Conservation (phyloP, 768 basidiomycete species). For the Pholiota conissans region DNA sequence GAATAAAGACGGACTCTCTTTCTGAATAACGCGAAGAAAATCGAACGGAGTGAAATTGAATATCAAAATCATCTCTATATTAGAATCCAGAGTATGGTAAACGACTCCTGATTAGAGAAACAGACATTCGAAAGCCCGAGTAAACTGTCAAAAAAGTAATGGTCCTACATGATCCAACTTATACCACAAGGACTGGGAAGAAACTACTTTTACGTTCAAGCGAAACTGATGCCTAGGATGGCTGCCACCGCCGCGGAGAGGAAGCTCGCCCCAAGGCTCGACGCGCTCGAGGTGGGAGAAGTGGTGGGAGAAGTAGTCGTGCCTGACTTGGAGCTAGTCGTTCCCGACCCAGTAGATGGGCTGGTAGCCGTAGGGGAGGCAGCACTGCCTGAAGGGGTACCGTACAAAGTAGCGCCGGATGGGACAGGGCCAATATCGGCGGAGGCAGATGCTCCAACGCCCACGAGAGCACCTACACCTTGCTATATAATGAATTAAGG, state of each 20-base stretch:
- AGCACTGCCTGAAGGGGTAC: constrained; percentile 14
- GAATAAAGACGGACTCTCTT: too few relatives aligned
- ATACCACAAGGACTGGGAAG: too few relatives aligned
- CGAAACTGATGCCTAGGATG: constrained; percentile 11
- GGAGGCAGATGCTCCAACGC: constrained; percentile 49
- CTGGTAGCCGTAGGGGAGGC: constrained; percentile 20
- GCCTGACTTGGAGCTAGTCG: background rate
- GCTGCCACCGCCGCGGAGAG: constrained; percentile 13
- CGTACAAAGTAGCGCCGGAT: constrained; percentile 29
- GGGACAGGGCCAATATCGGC: constrained; percentile 39
- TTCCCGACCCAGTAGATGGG: background rate
- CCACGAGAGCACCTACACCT: constrained; percentile 40
- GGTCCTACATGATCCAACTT: too few relatives aligned
- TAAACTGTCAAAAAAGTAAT: too few relatives aligned
- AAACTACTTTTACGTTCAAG: too few relatives aligned
- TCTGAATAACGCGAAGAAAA: too few relatives aligned
- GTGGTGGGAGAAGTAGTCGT: constrained; percentile 3
- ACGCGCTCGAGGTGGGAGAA: constrained; percentile 6
- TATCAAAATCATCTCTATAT: too few relatives aligned
- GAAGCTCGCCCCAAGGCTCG: constrained; percentile 10
- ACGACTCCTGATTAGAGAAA: too few relatives aligned
- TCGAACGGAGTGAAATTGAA: too few relatives aligned
- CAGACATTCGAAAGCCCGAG: too few relatives aligned
- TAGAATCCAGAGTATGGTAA: too few relatives aligned
- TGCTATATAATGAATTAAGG: constrained; percentile 28